A percentile compares a stretch with the other conserved stretches of the same genome.
Evolutionary conservation across 768 basidiomycete genomes (phyloP).

Genomic region (Fomitopsis pulvina): DNA sequence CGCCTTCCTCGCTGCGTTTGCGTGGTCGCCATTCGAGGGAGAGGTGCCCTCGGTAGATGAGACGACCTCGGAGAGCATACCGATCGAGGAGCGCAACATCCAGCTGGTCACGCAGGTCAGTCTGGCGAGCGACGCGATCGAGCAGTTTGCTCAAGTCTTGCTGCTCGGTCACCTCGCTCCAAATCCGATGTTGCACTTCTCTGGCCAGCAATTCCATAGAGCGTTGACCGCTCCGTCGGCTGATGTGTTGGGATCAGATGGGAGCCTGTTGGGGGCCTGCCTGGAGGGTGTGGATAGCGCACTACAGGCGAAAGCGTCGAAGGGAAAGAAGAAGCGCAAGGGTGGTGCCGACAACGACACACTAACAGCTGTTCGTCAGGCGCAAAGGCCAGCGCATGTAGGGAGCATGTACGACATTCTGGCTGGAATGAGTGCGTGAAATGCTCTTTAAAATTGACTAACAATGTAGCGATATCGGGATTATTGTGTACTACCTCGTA

Average conservation of each 20-base stretch:
- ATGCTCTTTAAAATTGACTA: too few relatives aligned
- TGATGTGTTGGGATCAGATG: neutral
- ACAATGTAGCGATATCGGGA: too few relatives aligned
- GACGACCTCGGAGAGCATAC: conserved; percentile 16
- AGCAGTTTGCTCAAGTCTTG: conserved; percentile 54
- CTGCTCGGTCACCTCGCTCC: conserved; percentile 45
- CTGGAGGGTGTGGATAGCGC: conserved; percentile 38
- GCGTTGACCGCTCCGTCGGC: conserved; percentile 32
- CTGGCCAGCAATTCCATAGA: conserved; percentile 54
- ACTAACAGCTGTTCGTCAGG: neutral
- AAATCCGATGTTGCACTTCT: conserved; percentile 42
- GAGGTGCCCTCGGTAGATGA: neutral
- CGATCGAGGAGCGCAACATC: conserved; percentile 52
- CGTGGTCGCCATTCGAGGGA: conserved; percentile 4
- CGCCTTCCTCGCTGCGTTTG: conserved; percentile 51
- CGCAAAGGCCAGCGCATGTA: too few relatives aligned
- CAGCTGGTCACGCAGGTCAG: conserved; percentile 64
- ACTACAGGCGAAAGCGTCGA: conserved; percentile 44
- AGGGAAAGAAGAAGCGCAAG: conserved; percentile 30
- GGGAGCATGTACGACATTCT: too few relatives aligned
- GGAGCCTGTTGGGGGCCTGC: conserved; percentile 42
- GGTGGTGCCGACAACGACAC: conserved; percentile 1
- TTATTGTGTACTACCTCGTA: too few relatives aligned
- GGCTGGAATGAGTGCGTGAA: too few relatives aligned
- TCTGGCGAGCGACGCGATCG: conserved; percentile 52